phyloP scores from a whole-genome alignment of 768 basidiomycete species.

The Tulasnella sp. region DNA sequence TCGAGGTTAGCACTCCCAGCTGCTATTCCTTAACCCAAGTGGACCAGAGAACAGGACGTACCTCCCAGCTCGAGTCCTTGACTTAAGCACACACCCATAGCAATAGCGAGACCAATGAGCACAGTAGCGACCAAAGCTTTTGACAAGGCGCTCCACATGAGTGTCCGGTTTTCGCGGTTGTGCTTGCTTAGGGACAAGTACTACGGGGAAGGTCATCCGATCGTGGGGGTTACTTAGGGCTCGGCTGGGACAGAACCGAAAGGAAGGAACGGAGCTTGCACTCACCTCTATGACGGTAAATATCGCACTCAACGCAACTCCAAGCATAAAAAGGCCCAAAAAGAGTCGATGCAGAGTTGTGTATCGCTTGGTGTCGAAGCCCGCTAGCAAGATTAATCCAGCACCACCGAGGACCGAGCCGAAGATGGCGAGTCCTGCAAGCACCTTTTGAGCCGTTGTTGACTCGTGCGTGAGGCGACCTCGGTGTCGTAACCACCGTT shows the following conservation, averaged over 20 bases:
- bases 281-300: conserved; percentile 67
- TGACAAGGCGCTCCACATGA: conserved; percentile 53
- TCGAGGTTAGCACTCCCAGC: not conserved
- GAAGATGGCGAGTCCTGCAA: conserved; percentile 56
- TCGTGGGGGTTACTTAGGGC: too few species aligned
- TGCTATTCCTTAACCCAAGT: too few species aligned
- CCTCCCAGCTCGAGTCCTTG: conserved; percentile 37
- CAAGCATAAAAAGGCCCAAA: conserved; percentile 68
- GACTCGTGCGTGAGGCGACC: conserved; percentile 56
- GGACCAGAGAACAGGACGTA: not conserved
- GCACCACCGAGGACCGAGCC: conserved; percentile 59
- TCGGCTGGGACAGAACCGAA: not conserved
- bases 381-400: conserved; percentile 64
- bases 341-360: conserved; percentile 54
- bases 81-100: conserved; percentile 50
- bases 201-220: too few species aligned
- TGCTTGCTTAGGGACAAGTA: conserved; percentile 64
- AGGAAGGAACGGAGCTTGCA: not conserved
- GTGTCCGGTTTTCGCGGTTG: conserved; percentile 41
- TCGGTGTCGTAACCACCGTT: conserved; percentile 62
- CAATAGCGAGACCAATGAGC: conserved; percentile 60
- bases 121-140: conserved; percentile 59
- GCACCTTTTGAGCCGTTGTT: conserved; percentile 53
- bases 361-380: conserved; percentile 64
- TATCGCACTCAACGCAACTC: conserved; percentile 66